A percentile compares a stretch with the other conserved stretches of the same genome.
phyloP scores from a whole-genome alignment of 1,139 yeast genomes.

The Zygosaccharomyces sapae region DNA sequence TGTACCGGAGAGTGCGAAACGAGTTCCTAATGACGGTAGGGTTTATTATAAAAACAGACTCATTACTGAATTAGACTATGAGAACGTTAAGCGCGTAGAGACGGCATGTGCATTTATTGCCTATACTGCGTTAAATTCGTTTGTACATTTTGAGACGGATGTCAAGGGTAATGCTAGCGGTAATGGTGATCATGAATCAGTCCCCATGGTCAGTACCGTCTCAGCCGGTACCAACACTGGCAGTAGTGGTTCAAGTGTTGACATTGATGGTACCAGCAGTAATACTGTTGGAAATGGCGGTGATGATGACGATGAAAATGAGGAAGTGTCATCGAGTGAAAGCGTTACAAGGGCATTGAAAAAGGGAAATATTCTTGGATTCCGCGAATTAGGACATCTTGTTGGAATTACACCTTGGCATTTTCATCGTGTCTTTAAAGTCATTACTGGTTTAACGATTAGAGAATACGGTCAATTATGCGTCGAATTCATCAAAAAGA shows the following conservation, averaged over 20 bases:
- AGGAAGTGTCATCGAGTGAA: slow-evolving; percentile 17
- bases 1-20: slow-evolving; percentile 25
- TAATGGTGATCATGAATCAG: background rate
- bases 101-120: slow-evolving; percentile 26
- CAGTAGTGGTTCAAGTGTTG: background rate
- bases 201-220: background rate
- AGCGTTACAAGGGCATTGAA: slow-evolving; percentile 47
- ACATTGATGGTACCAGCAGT: slow-evolving; percentile 1
- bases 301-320: slow-evolving; percentile 10
- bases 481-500: slow-evolving; percentile 58
- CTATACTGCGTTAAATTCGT: slow-evolving; percentile 25
- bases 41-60: slow-evolving; percentile 25
- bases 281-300: slow-evolving; percentile 5
- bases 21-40: slow-evolving; percentile 14
- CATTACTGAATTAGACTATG: slow-evolving; percentile 25
- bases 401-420: slow-evolving; percentile 91
- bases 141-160: slow-evolving; percentile 23
- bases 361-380: slow-evolving; percentile 85
- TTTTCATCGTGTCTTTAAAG: slow-evolving; percentile 82
- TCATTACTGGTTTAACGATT: slow-evolving; percentile 81
- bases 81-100: slow-evolving; percentile 26
- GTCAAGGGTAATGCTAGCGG: slow-evolving; percentile 1
- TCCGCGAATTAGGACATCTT: slow-evolving; percentile 81
- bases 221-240: slow-evolving; percentile 1
- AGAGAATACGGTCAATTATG: slow-evolving; percentile 87